A percentile compares a stretch with the other conserved stretches of the same genome.
phyloP scores from a whole-genome alignment of 108 stramenopile genomes.

The Parmales sp. region DNA sequence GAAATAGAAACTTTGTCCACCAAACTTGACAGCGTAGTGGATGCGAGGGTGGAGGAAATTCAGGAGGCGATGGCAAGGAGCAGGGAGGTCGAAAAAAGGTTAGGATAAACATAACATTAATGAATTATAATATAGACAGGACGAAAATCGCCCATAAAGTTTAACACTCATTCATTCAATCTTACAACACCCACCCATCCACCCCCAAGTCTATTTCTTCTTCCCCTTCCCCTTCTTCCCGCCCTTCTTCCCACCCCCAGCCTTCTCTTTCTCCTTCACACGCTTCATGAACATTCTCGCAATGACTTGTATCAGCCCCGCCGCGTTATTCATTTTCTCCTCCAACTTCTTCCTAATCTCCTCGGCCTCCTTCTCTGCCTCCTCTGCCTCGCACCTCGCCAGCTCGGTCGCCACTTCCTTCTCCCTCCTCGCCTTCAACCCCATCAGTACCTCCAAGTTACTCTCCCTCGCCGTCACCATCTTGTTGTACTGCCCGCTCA shows the following conservation, averaged over 20 bases:
- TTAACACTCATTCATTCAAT: background rate
- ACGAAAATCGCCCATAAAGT: no score
- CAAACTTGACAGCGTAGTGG: no score
- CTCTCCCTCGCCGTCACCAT: background rate
- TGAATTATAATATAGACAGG: no score
- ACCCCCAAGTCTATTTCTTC: background rate
- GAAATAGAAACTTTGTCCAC: no score
- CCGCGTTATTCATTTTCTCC: background rate
- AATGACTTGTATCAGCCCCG: background rate
- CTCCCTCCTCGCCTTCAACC: conserved; percentile 7
- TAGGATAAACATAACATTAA: no score
- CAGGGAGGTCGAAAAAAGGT: no score
- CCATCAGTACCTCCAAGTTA: background rate
- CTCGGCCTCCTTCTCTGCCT: background rate
- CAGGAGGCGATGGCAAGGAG: no score
- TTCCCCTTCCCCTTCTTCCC: conserved; percentile 6
- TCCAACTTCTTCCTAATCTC: background rate
- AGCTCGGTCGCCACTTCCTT: background rate
- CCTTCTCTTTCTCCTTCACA: background rate
- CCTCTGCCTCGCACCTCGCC: background rate
- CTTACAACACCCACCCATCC: background rate
- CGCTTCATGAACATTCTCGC: background rate
- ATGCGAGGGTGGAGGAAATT: no score
- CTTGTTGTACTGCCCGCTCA: background rate
- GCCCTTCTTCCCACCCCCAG: background rate